Evolutionary conservation across 495 filamentous ascomycete species (phyloP).

Genomic region (Sabuloglossum arenarium): DNA sequence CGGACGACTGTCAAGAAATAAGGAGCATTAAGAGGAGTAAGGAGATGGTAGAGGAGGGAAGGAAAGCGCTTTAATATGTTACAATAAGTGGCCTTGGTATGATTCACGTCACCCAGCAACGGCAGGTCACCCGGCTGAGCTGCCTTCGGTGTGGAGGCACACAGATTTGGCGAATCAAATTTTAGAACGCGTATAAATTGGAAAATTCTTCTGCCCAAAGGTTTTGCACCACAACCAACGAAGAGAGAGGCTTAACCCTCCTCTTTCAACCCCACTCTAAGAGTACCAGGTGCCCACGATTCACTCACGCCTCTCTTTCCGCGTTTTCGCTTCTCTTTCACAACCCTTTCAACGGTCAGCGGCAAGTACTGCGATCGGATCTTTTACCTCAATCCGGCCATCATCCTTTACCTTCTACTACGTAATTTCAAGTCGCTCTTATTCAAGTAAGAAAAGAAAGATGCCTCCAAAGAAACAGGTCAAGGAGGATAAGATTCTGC

Average conservation of each 20-base stretch:
- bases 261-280: constrained; percentile 2
- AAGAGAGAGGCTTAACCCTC: neutral
- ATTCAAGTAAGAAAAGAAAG: constrained; percentile 28
- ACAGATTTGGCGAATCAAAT: neutral
- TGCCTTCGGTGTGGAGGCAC: no score
- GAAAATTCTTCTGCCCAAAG: neutral
- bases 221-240: neutral
- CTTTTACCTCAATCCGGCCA: constrained; percentile 4
- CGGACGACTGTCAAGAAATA: neutral
- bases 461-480: constrained; percentile 60
- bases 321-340: constrained; percentile 35
- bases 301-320: constrained; percentile 18
- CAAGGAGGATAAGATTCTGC: constrained; percentile 57
- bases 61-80: neutral
- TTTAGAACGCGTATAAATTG: neutral
- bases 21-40: neutral
- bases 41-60: neutral
- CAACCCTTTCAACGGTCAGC: constrained; percentile 23
- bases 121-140: neutral
- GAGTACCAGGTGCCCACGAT: neutral
- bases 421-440: constrained; percentile 8
- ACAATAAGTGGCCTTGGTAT: neutral
- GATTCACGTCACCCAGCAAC: neutral
- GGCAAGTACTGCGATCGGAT: constrained; percentile 37
- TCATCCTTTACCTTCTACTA: neutral